phyloP scores from a whole-genome alignment of 2,329 filamentous ascomycete genomes.

The Microdochium paspali region DNA sequence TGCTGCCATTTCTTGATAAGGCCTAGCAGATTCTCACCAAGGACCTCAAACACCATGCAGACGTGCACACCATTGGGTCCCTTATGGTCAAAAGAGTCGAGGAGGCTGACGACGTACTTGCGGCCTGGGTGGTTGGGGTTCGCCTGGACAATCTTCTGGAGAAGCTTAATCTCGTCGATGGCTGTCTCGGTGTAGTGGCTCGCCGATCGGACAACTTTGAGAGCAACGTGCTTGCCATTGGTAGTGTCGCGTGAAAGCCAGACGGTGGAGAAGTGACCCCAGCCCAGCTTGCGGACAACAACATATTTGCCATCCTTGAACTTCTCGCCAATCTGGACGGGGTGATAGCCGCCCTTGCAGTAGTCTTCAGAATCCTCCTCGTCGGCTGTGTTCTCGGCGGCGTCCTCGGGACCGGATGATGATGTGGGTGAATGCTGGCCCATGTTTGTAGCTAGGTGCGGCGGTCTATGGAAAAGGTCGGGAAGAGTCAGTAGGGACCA shows the following conservation, averaged over 20 bases:
- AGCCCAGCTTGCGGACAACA: conserved; percentile 90
- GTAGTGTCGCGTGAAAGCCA: conserved; percentile 77
- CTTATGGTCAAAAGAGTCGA: conserved; percentile 97
- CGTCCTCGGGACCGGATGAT: conserved; percentile 70
- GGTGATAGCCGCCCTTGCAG: conserved; percentile 98
- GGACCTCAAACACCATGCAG: conserved; percentile 98
- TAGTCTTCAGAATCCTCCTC: conserved; percentile 99
- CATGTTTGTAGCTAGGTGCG: conserved; percentile 47
- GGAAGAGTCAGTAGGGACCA: conserved; percentile 15
- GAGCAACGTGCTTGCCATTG: conserved; percentile 85
- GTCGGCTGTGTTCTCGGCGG: conserved; percentile 85
- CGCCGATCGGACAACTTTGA: conserved; percentile 95
- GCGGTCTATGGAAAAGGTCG: conserved; percentile 33
- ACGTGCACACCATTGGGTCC: conserved; percentile 94
- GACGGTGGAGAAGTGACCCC: conserved; percentile 99
- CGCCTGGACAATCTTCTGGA: conserved; percentile 92
- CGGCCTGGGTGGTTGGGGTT: conserved; percentile 92
- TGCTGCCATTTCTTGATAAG: conserved; percentile 99
- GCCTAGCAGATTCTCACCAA: conserved; percentile 89
- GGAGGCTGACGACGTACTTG: conserved; percentile 87
- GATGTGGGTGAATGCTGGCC: conserved; percentile 65
- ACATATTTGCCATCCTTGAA: conserved; percentile 98
- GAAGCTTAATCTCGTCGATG: conserved; percentile 96
- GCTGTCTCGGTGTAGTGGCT: conserved; percentile 98
- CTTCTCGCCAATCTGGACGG: conserved; percentile 85